phyloP scores from a whole-genome alignment of 2,329 filamentous ascomycete genomes.

The Penicillium fuscoglaucum region DNA sequence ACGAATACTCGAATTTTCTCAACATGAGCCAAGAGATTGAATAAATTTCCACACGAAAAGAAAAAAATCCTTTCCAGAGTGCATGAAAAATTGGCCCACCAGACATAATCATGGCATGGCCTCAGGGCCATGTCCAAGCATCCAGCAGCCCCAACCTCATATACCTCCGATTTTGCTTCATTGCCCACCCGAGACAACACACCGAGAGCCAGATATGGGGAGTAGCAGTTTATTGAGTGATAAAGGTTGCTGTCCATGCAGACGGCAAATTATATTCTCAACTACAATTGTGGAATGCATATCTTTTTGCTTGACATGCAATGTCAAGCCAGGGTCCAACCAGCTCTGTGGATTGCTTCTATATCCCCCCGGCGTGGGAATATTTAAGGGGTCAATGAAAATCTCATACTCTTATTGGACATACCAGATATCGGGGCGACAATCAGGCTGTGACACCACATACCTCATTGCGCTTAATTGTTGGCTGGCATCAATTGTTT shows the following conservation, averaged over 20 bases:
- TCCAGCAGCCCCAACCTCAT: background rate
- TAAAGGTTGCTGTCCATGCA: background rate
- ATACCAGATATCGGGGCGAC: slow-evolving; percentile 14
- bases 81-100: slow-evolving; percentile 4
- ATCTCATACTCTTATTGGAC: slow-evolving; percentile 14
- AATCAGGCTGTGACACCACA: slow-evolving; percentile 26
- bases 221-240: background rate
- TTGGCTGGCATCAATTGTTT: background rate
- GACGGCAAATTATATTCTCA: slow-evolving; percentile 14
- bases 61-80: background rate
- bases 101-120: background rate
- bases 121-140: background rate
- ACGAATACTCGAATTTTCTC: background rate
- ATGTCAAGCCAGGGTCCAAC: slow-evolving; percentile 3
- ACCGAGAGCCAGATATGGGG: background rate
- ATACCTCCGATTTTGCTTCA: background rate
- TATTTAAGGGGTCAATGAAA: slow-evolving; percentile 20
- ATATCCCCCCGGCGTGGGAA: background rate
- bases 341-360: slow-evolving; percentile 13
- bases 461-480: slow-evolving; percentile 12
- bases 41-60: slow-evolving; percentile 1
- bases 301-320: slow-evolving; percentile 4
- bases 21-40: background rate
- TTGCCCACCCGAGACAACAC: background rate
- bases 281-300: slow-evolving; percentile 17